phyloP scores from a whole-genome alignment of 2,329 filamentous ascomycete genomes.

The Pestalotiopsis sp. region DNA sequence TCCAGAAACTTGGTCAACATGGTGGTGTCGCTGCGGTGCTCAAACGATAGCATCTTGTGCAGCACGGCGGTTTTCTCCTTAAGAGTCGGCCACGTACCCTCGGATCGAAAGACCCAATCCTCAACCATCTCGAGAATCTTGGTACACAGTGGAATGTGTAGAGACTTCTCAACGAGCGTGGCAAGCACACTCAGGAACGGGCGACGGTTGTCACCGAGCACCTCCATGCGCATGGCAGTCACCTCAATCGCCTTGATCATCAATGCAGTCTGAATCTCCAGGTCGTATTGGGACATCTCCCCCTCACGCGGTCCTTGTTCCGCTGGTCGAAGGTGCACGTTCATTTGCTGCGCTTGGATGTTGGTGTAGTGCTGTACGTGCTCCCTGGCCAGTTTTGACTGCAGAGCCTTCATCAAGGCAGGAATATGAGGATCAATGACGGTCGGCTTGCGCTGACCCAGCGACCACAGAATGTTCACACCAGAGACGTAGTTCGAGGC shows the following conservation, averaged over 20 bases:
- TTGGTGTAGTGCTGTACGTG: conserved; percentile 79
- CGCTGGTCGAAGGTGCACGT: conserved; percentile 44
- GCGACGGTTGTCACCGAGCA: conserved; percentile 84
- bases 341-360: conserved; percentile 54
- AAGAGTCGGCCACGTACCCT: conserved; percentile 92
- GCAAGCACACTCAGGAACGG: conserved; percentile 95
- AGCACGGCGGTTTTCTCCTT: conserved; percentile 99
- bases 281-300: conserved; percentile 73
- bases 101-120: conserved; percentile 92
- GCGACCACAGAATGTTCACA: conserved; percentile 90
- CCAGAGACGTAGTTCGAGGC: conserved; percentile 81
- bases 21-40: conserved; percentile 78
- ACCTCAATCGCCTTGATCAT: conserved; percentile 97
- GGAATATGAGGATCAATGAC: conserved; percentile 89
- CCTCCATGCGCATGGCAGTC: conserved; percentile 88
- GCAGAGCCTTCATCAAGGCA: conserved; percentile 89
- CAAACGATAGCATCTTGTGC: conserved; percentile 98
- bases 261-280: conserved; percentile 85
- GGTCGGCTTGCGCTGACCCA: conserved; percentile 81
- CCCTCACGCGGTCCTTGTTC: conserved; percentile 57
- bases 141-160: conserved; percentile 82
- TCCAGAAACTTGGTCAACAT: conserved; percentile 93
- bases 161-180: conserved; percentile 91
- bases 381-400: conserved; percentile 88
- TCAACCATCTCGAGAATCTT: conserved; percentile 95